Conservation (phyloP, 192 early-diverging fungal genomes). For the Coemansia sp. region DNA sequence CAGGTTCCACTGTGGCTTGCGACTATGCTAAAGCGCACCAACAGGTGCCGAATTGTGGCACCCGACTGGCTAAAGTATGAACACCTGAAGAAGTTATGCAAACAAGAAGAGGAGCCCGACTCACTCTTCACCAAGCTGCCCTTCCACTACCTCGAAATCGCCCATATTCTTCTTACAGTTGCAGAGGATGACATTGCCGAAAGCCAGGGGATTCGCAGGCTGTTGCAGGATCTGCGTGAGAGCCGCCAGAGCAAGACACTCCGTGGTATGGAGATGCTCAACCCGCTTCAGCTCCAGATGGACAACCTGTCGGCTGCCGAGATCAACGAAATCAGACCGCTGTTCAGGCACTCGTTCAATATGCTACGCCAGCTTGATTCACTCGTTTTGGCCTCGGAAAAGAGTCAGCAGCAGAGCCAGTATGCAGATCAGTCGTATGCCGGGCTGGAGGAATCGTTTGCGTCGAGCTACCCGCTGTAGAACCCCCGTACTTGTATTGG, state of each 20-base stretch:
- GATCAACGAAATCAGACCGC: slow-evolving; percentile 90
- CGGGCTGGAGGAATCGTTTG: slow-evolving; percentile 23
- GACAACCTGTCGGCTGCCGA: slow-evolving; percentile 83
- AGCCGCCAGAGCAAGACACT: slow-evolving; percentile 76
- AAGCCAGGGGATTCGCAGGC: slow-evolving; percentile 63
- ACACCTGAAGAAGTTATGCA: slow-evolving; percentile 58
- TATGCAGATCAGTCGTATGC: slow-evolving; percentile 34
- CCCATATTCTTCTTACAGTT: slow-evolving; percentile 72
- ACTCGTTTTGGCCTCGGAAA: slow-evolving; percentile 22
- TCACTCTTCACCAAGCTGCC: slow-evolving; percentile 72
- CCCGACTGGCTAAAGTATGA: slow-evolving; percentile 83
- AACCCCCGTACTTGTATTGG: background rate
- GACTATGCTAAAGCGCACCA: slow-evolving; percentile 72
- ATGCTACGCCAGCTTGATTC: slow-evolving; percentile 41
- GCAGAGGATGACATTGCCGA: slow-evolving; percentile 82
- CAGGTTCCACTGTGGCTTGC: slow-evolving; percentile 90
- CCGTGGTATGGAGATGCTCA: slow-evolving; percentile 63
- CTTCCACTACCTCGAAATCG: slow-evolving; percentile 78
- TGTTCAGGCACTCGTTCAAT: slow-evolving; percentile 80
- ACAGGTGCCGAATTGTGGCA: slow-evolving; percentile 75
- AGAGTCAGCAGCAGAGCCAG: slow-evolving; percentile 24
- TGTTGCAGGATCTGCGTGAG: slow-evolving; percentile 85
- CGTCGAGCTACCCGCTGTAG: slow-evolving; percentile 8
- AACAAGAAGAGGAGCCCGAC: slow-evolving; percentile 64
- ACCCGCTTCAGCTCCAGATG: slow-evolving; percentile 72